Percentiles rank a stretch among this genome's conserved stretches.
Conservation (phyloP, 768 basidiomycete species). For the Lyophyllum semitale region DNA sequence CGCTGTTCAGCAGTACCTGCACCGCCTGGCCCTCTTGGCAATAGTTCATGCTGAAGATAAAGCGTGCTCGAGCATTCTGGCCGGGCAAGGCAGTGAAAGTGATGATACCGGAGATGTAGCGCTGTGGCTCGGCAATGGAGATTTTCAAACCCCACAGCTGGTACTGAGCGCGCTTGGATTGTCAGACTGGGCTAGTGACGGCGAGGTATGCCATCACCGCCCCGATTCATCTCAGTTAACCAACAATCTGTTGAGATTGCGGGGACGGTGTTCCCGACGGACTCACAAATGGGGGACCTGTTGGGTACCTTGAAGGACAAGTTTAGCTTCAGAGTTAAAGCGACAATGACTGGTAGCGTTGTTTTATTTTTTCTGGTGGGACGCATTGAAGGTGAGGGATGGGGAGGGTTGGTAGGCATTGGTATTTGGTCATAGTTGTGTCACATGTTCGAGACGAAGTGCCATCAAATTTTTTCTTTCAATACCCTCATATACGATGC, state of each 20-base stretch:
- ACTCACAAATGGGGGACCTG: slow-evolving; percentile 6
- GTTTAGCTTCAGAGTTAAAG: slow-evolving; percentile 28
- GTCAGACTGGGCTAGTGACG: slow-evolving; percentile 18
- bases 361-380: slow-evolving; percentile 43
- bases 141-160: slow-evolving; percentile 23
- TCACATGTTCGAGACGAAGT: slow-evolving; percentile 9
- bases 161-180: slow-evolving; percentile 38
- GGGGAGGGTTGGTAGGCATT: slow-evolving; percentile 37
- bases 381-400: slow-evolving; percentile 24
- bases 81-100: slow-evolving; percentile 54
- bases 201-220: slow-evolving; percentile 1
- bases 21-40: slow-evolving; percentile 38
- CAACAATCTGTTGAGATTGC: background rate
- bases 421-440: slow-evolving; percentile 32
- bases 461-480: background rate
- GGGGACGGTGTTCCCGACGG: background rate
- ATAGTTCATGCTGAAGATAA: slow-evolving; percentile 39
- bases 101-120: slow-evolving; percentile 58
- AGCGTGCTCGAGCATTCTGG: slow-evolving; percentile 53
- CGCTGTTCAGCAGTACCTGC: slow-evolving; percentile 21
- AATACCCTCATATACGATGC: slow-evolving; percentile 6
- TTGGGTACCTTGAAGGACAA: slow-evolving; percentile 17
- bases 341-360: slow-evolving; percentile 18
- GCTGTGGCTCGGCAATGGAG: slow-evolving; percentile 50
- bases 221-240: background rate